A percentile compares a stretch with the other conserved stretches of the same genome.
These are phyloP conservation scores for Colletotrichum lini DNA, from an alignment of 2,329 filamentous ascomycete species.

Conservation along the genomic window DNA sequence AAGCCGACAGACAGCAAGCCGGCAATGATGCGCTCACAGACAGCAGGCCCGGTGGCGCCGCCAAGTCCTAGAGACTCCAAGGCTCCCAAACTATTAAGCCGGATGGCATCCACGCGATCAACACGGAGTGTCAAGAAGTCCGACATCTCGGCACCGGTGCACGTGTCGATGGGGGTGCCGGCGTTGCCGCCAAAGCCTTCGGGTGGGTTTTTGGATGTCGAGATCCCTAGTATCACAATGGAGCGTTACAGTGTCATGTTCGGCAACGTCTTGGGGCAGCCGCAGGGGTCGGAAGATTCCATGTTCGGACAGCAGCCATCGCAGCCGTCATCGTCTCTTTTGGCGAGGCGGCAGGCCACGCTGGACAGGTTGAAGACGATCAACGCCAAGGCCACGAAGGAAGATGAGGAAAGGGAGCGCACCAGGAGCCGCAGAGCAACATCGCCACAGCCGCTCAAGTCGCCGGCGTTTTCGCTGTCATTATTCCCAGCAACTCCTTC, in stretches of 20 bases:
- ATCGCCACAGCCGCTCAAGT: slow-evolving; percentile 61
- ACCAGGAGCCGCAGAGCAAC: slow-evolving; percentile 60
- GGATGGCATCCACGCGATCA: slow-evolving; percentile 43
- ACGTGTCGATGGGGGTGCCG: slow-evolving; percentile 45
- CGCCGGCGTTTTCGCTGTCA: slow-evolving; percentile 50
- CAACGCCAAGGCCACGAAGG: slow-evolving; percentile 59
- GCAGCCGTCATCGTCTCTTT: slow-evolving; percentile 56
- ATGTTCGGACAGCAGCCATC: slow-evolving; percentile 43
- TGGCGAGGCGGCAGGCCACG: slow-evolving; percentile 72
- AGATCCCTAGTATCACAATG: slow-evolving; percentile 85
- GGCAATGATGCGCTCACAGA: slow-evolving; percentile 59
- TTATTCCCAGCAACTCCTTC: slow-evolving; percentile 59
- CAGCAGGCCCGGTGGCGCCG: slow-evolving; percentile 51
- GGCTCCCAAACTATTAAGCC: slow-evolving; percentile 38
- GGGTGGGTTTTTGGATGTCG: slow-evolving; percentile 74
- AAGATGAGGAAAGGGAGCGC: slow-evolving; percentile 52
- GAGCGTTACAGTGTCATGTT: slow-evolving; percentile 98
- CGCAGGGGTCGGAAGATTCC: slow-evolving; percentile 44
- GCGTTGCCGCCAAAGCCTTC: slow-evolving; percentile 39
- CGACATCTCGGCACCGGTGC: slow-evolving; percentile 48
- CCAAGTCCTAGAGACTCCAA: slow-evolving; percentile 41
- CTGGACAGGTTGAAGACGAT: slow-evolving; percentile 70
- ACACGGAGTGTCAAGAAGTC: slow-evolving; percentile 42
- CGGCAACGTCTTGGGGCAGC: slow-evolving; percentile 74
- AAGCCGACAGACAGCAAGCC: slow-evolving; percentile 59